Percentiles rank a stretch among this genome's conserved stretches.
These are phyloP conservation scores for Dictyostelium capitatum DNA, from an alignment of 78 protist species.

Conservation along the genomic window DNA sequence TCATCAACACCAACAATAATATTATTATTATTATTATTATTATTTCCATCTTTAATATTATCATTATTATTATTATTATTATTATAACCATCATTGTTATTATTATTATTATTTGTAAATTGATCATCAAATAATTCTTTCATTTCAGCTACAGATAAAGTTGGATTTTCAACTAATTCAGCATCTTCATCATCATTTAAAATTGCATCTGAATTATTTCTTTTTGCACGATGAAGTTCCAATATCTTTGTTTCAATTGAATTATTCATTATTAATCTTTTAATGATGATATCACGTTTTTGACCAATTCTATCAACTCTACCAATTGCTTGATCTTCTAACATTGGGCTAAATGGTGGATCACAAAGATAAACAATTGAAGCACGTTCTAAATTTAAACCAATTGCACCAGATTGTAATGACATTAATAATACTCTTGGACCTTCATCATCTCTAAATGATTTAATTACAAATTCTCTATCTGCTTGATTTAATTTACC, in stretches of 20 bases:
- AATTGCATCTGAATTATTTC: slow-evolving; percentile 14
- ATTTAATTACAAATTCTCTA: slow-evolving; percentile 16
- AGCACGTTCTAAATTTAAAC: slow-evolving; percentile 96
- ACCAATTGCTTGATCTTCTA: slow-evolving; percentile 95
- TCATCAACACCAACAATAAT: no score
- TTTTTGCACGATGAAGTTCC: slow-evolving; percentile 86
- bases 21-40: no score
- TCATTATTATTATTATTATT: no score
- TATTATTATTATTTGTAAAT: no score
- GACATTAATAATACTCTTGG: slow-evolving; percentile 67
- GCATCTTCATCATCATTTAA: slow-evolving; percentile 15
- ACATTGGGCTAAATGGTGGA: slow-evolving; percentile 84
- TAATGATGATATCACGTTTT: slow-evolving; percentile 77
- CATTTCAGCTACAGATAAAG: slow-evolving; percentile 6
- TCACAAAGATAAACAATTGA: slow-evolving; percentile 87
- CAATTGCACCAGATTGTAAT: slow-evolving; percentile 93
- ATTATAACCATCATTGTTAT: no score
- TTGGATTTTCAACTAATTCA: background rate
- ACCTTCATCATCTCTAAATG: slow-evolving; percentile 36
- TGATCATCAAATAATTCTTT: slow-evolving; percentile 6
- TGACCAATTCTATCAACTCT: slow-evolving; percentile 96
- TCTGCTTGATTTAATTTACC: slow-evolving; percentile 54
- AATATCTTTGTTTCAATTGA: slow-evolving; percentile 87
- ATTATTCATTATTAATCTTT: slow-evolving; percentile 52
- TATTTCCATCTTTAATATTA: no score